Conservation (phyloP, 2,329 filamentous ascomycete genomes). For the Parafenestella ontariensis region DNA sequence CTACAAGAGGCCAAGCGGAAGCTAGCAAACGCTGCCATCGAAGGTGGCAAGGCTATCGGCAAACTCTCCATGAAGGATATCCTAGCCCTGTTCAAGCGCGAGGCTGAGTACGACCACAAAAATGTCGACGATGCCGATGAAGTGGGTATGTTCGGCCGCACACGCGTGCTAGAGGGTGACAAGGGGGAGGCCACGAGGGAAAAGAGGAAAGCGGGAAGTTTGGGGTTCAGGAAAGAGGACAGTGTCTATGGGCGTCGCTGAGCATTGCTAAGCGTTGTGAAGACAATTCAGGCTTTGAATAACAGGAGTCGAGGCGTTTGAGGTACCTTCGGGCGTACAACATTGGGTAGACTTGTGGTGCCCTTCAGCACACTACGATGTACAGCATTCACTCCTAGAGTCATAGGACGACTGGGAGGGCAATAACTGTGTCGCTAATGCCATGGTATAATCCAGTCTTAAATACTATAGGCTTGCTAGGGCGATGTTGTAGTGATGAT, state of each 20-base stretch:
- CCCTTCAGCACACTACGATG: background rate
- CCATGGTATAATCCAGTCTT: too few relatives aligned
- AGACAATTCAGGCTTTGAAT: background rate
- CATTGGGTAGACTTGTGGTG: background rate
- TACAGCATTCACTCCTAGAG: too few relatives aligned
- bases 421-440: background rate
- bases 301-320: background rate
- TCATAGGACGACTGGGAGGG: too few relatives aligned
- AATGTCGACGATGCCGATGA: slow-evolving; percentile 49
- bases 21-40: slow-evolving; percentile 90
- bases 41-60: slow-evolving; percentile 77
- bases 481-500: too few relatives aligned
- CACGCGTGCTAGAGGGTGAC: slow-evolving; percentile 34
- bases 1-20: slow-evolving; percentile 93
- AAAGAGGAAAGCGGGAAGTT: slow-evolving; percentile 38
- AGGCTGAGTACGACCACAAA: slow-evolving; percentile 62
- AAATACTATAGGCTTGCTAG: too few relatives aligned
- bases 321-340: background rate
- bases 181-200: slow-evolving; percentile 22
- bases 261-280: background rate
- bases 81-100: slow-evolving; percentile 82
- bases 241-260: slow-evolving; percentile 53
- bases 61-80: slow-evolving; percentile 95
- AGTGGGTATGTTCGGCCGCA: slow-evolving; percentile 44
- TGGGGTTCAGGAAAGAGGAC: slow-evolving; percentile 45